Conservation (phyloP, 371 early-diverging fungal genomes). For the Syncephalastrum racemosum region DNA sequence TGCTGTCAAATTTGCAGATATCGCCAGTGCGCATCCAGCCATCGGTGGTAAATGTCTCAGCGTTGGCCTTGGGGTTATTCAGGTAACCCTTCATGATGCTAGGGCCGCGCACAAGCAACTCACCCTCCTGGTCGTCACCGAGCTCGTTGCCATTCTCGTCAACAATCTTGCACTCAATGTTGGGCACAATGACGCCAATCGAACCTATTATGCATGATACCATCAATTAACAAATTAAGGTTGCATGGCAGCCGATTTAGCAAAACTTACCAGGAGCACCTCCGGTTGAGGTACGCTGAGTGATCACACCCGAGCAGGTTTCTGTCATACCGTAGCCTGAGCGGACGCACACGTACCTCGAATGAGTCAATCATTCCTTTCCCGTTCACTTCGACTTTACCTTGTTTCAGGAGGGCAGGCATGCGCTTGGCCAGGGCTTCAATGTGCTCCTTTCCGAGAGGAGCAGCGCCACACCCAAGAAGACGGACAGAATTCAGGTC, state of each 20-base stretch:
- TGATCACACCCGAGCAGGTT: constrained; percentile 39
- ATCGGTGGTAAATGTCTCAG: constrained; percentile 58
- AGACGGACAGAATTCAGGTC: constrained; percentile 62
- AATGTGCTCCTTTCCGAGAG: constrained; percentile 65
- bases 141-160: constrained; percentile 58
- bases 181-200: constrained; percentile 68
- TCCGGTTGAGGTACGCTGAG: constrained; percentile 13
- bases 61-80: constrained; percentile 69
- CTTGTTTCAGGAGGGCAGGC: constrained; percentile 50
- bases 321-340: constrained; percentile 80
- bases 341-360: no score
- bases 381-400: neutral
- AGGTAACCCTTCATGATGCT: constrained; percentile 56
- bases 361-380: no score
- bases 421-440: constrained; percentile 47
- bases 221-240: neutral
- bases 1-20: constrained; percentile 60
- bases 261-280: constrained; percentile 16
- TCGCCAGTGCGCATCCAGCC: constrained; percentile 89
- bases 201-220: constrained; percentile 39
- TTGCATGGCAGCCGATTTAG: constrained; percentile 1
- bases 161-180: constrained; percentile 65
- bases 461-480: constrained; percentile 82
- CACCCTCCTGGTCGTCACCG: constrained; percentile 61
- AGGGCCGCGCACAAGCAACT: constrained; percentile 65